Evolutionary conservation across 1,284 basidiomycete genomes (phyloP).

Genomic region (Rhodotorula sp.): DNA sequence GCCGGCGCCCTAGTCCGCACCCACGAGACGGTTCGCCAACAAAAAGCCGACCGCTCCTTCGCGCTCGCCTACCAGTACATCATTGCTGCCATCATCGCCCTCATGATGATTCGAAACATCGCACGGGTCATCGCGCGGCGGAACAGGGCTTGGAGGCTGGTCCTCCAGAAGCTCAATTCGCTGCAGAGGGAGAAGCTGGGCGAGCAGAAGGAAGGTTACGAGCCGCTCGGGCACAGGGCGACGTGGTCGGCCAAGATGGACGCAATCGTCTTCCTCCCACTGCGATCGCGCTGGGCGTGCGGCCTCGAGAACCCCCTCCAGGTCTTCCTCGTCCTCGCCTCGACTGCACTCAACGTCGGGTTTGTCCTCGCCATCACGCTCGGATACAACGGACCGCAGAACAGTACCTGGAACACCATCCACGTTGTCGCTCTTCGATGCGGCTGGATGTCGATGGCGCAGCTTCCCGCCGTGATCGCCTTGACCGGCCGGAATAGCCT

Average conservation of each 20-base stretch:
- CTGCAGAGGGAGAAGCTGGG: constrained; percentile 21
- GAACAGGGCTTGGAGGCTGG: constrained; percentile 21
- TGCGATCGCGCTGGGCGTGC: constrained; percentile 25
- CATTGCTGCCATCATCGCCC: constrained; percentile 22
- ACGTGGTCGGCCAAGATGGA: constrained; percentile 14
- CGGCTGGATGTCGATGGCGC: constrained; percentile 37
- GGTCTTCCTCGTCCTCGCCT: constrained; percentile 19
- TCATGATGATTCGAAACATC: constrained; percentile 17
- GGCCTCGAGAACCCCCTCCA: constrained; percentile 33
- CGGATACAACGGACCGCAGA: constrained; percentile 8
- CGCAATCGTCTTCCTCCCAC: constrained; percentile 18
- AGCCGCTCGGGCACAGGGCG: constrained; percentile 12
- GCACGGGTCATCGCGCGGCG: constrained; percentile 6
- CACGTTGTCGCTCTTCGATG: constrained; percentile 34
- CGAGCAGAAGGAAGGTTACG: constrained; percentile 3
- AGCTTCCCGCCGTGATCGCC: constrained; percentile 32
- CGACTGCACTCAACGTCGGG: constrained; percentile 20
- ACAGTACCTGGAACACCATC: constrained; percentile 18
- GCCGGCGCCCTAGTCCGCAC: not conserved
- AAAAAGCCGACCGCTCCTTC: constrained; percentile 16
- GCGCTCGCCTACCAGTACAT: constrained; percentile 23
- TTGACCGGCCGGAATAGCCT: constrained; percentile 33
- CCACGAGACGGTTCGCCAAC: constrained; percentile 13
- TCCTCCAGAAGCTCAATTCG: constrained; percentile 16
- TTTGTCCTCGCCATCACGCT: constrained; percentile 22